phyloP scores from a whole-genome alignment of 2,329 filamentous ascomycete species.

The Teratosphaeriaceae sp. region DNA sequence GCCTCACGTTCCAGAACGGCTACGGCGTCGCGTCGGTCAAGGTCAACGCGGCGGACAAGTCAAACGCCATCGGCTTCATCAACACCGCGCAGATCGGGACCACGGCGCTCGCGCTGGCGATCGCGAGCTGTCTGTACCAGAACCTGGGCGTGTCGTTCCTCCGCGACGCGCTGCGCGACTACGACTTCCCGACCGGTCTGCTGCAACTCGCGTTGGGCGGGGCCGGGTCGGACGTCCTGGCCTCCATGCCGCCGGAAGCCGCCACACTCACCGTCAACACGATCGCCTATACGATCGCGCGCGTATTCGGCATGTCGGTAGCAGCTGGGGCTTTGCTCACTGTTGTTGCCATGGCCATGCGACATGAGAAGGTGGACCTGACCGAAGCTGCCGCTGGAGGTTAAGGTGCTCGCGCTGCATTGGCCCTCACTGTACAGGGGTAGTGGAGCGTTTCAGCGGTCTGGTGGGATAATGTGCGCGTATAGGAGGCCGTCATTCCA shows the following conservation, averaged over 20 bases:
- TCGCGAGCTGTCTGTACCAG: slow-evolving; percentile 23
- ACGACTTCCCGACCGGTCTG: background rate
- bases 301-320: slow-evolving; percentile 3
- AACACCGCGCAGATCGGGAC: slow-evolving; percentile 21
- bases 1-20: slow-evolving; percentile 14
- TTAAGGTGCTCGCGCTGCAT: too few species aligned
- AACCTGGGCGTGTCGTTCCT: slow-evolving; percentile 17
- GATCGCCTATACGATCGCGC: slow-evolving; percentile 1
- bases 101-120: slow-evolving; percentile 20
- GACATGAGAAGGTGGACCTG: background rate
- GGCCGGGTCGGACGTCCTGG: background rate
- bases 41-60: slow-evolving; percentile 8
- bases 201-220: background rate
- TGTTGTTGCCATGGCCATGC: background rate
- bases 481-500: too few species aligned
- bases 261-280: background rate
- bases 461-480: too few species aligned
- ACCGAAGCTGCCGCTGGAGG: too few species aligned
- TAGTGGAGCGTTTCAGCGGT: too few species aligned
- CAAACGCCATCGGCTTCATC: slow-evolving; percentile 11
- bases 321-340: background rate
- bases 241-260: slow-evolving; percentile 6
- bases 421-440: too few species aligned
- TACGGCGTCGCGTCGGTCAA: slow-evolving; percentile 14
- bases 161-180: background rate